Percentiles rank a stretch among this genome's conserved stretches.
Evolutionary conservation across 352 stramenopile genomes (phyloP).

Genomic region (Pythium oligandrum): DNA sequence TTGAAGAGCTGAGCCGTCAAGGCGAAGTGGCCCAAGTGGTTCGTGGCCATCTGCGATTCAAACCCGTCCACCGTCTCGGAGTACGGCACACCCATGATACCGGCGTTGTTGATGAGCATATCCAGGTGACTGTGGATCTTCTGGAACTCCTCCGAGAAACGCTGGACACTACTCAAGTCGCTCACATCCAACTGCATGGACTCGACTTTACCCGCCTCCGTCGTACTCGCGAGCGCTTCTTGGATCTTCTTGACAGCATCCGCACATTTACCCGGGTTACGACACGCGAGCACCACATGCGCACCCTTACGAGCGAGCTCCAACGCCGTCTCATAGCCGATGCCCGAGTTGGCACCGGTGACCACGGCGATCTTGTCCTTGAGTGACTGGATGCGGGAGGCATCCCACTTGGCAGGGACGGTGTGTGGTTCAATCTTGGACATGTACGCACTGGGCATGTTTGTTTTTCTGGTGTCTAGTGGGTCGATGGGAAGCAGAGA

Average conservation of each 20-base stretch:
- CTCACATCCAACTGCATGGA: constrained; percentile 22
- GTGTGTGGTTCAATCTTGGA: no score
- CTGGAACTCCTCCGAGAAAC: constrained; percentile 14
- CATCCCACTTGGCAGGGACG: constrained; percentile 1
- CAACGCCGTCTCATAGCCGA: constrained; percentile 41
- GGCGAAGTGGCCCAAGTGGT: constrained; percentile 92
- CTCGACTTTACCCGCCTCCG: constrained; percentile 12
- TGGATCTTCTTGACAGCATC: constrained; percentile 11
- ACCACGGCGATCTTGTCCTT: constrained; percentile 25
- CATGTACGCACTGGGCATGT: no score
- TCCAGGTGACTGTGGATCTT: constrained; percentile 7
- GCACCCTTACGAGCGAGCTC: constrained; percentile 34
- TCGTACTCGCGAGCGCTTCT: constrained; percentile 1
- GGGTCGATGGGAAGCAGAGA: no score
- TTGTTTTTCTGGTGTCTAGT: no score
- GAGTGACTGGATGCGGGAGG: neutral
- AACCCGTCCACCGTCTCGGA: constrained; percentile 86
- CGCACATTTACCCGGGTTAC: constrained; percentile 9
- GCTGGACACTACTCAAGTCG: constrained; percentile 9
- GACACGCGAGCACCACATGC: constrained; percentile 48
- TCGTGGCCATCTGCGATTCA: constrained; percentile 91
- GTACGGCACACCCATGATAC: constrained; percentile 24
- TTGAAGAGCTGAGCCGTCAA: constrained; percentile 81
- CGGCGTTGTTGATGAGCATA: constrained; percentile 23
- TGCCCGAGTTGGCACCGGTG: constrained; percentile 23